Evolutionary conservation across 441 rosid species (phyloP).

Genomic region (Cnidoscolus chayamansa): DNA sequence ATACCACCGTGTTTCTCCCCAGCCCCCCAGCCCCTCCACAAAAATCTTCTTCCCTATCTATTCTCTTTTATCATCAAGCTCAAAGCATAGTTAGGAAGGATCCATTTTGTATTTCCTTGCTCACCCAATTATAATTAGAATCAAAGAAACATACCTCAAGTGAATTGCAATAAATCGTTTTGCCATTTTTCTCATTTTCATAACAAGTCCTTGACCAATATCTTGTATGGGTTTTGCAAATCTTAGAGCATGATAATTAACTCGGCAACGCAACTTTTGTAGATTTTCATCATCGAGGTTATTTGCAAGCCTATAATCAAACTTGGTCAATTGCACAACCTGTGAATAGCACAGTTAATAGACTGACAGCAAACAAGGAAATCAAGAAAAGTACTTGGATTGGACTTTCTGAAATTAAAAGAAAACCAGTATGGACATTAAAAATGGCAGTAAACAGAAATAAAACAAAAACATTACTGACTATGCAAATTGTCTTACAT

Average conservation of each 20-base stretch:
- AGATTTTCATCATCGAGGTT: slow-evolving; percentile 85
- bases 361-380: background rate
- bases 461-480: background rate
- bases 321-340: slow-evolving; percentile 96
- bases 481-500: slow-evolving; percentile 41
- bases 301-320: slow-evolving; percentile 90
- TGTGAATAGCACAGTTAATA: slow-evolving; percentile 38
- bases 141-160: slow-evolving; percentile 52
- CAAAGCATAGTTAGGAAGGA: no score
- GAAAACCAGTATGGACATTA: background rate
- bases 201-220: slow-evolving; percentile 73
- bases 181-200: slow-evolving; percentile 74
- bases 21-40: no score
- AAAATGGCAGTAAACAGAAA: background rate
- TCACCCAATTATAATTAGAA: slow-evolving; percentile 1
- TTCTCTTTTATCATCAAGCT: no score
- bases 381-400: background rate
- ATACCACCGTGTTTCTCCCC: no score
- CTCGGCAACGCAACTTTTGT: slow-evolving; percentile 90
- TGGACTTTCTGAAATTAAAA: background rate
- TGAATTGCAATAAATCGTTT: slow-evolving; percentile 81
- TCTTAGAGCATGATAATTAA: slow-evolving; percentile 83
- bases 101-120: no score
- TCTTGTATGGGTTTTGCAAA: slow-evolving; percentile 78
- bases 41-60: no score